Base-by-base conservation (phyloP, 768 basidiomycete genomes). In the Chalciporus pseudorubinellus region DNA sequence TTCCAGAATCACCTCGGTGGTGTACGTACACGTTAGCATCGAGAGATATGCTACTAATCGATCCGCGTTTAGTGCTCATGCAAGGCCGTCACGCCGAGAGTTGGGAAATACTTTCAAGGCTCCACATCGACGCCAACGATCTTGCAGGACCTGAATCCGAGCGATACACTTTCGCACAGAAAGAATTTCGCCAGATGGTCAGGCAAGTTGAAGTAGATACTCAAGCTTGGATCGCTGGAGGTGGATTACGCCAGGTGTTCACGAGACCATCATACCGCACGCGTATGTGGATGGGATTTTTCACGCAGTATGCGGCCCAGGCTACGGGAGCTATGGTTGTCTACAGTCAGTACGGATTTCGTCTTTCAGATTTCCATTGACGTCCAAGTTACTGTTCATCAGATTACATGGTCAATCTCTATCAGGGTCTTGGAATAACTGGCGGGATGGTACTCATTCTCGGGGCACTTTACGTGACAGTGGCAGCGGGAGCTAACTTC, bases 211-310 rank as follows among this genome's bases (percentile, higher is more conserved):
- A 51, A 28, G 22, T 51, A 33, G 44, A 46, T 24, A 46, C 44
- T 11, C 44, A 46, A 34, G 50, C 50, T 26, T 46, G 50, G 24
- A 16, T 46, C 22, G 36, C 50, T 29, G 44, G 24, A 31, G 44
- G 50, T 29, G 50, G 44, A 14, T 11, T 44, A 10, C 14, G 36
- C 14, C 50, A 51, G 42, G 38, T 51, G 22, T 44, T 36, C 20
- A 51, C 10, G 18, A 51, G 45, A 40, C 44, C 28, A 16, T 51
- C 50, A 14, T 51, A 51, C 28, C 44, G 50, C 22, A 46, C 34
- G n/a, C 43, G 50, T 20, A 51, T 51, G 50, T 46, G 43, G 31
- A 51, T 46, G 33, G 50, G 44, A 26, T 51, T 41, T 41, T 41
- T 41, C 22, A 41, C 39, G 14, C 39, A 41, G 20, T 41, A 41